Evolutionary conservation across 2,329 filamentous ascomycete species (phyloP).

Genomic region (Macrophomina pseudophaseolina): DNA sequence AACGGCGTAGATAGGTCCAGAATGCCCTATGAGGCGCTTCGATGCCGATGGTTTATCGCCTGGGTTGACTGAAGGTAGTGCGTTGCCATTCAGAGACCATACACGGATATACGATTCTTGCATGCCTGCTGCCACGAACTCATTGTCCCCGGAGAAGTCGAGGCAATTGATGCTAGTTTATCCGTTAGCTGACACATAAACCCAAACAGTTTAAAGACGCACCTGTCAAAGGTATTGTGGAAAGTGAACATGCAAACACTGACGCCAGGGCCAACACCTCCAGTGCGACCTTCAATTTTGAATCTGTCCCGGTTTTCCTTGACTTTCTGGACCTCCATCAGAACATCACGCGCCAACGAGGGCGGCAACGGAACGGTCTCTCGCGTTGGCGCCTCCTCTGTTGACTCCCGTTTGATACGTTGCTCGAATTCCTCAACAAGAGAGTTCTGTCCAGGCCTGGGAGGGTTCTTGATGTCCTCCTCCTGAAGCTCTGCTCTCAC

Average conservation of each 20-base stretch:
- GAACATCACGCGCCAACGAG: conserved; percentile 85
- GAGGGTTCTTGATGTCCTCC: conserved; percentile 78
- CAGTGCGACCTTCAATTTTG: conserved; percentile 81
- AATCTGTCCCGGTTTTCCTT: conserved; percentile 93
- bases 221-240: conserved; percentile 93
- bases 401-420: conserved; percentile 87
- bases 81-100: conserved; percentile 87
- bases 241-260: conserved; percentile 98
- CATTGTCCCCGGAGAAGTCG: conserved; percentile 91
- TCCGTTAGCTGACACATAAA: conserved; percentile 29
- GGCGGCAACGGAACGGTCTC: conserved; percentile 84
- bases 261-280: conserved; percentile 80
- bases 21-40: conserved; percentile 82
- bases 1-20: conserved; percentile 85
- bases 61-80: conserved; percentile 58
- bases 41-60: conserved; percentile 63
- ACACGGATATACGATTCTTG: conserved; percentile 94
- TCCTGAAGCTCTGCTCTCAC: conserved; percentile 86
- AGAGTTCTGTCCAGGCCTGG: conserved; percentile 70
- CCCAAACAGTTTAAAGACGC: conserved; percentile 39
- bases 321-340: conserved; percentile 92
- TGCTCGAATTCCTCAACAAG: conserved; percentile 88
- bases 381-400: conserved; percentile 78
- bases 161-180: conserved; percentile 74
- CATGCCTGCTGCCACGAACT: conserved; percentile 85